A percentile compares a stretch with the other conserved stretches of the same genome.
These are phyloP conservation scores for Leishmania arabica DNA, from an alignment of 208 protist genomes.

Conservation along the genomic window DNA sequence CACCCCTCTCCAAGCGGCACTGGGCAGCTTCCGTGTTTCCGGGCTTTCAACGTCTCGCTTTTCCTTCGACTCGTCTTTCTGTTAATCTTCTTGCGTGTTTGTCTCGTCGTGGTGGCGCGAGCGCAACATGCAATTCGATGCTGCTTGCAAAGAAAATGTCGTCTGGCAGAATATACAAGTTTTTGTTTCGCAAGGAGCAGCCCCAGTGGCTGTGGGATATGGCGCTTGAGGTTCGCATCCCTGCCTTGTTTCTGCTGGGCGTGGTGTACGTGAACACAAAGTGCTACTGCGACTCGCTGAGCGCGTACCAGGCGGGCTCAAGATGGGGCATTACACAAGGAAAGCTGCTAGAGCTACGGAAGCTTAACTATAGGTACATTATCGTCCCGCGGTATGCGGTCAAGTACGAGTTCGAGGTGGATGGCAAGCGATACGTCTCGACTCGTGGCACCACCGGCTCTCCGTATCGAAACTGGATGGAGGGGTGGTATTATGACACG, in stretches of 20 bases:
- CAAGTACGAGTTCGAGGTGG: conserved; percentile 85
- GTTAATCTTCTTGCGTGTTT: conserved; percentile 3
- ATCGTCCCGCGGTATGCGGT: conserved; percentile 83
- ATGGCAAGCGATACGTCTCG: conserved; percentile 78
- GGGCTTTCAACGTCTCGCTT: not conserved
- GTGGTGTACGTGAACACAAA: conserved; percentile 78
- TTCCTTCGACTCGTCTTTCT: conserved; percentile 4
- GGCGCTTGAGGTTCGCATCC: conserved; percentile 83
- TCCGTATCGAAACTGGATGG: conserved; percentile 85
- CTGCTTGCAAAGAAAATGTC: conserved; percentile 37
- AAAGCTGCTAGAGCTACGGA: conserved; percentile 84
- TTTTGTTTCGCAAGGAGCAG: conserved; percentile 70
- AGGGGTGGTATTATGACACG: conserved; percentile 76
- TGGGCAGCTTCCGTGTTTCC: not conserved
- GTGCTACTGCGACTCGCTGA: conserved; percentile 81
- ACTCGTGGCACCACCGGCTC: conserved; percentile 83
- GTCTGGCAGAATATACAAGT: conserved; percentile 69
- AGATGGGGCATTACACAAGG: conserved; percentile 73
- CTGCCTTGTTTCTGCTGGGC: conserved; percentile 57
- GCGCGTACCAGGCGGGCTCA: conserved; percentile 64
- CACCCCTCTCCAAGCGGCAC: not conserved
- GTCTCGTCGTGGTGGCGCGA: not conserved
- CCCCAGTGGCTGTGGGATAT: conserved; percentile 90
- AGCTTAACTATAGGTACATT: conserved; percentile 88
- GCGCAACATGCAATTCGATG: not conserved